phyloP scores from a whole-genome alignment of 177 flowering plant genomes.

The Vitis hybrid region DNA sequence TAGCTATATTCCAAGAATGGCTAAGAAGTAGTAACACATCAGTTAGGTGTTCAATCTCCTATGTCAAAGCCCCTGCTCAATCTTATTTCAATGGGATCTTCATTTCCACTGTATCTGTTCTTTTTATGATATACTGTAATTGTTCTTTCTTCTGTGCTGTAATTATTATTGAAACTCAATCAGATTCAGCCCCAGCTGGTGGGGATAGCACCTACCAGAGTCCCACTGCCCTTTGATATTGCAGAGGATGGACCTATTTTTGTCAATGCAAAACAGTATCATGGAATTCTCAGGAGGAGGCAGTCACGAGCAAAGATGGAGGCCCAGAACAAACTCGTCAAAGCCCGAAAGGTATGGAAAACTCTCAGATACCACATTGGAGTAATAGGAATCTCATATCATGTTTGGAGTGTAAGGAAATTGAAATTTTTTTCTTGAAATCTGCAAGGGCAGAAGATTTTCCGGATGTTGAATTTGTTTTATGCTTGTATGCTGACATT shows the following conservation, averaged over 20 bases:
- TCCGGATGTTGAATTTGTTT: too few relatives aligned
- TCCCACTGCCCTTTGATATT: constrained; percentile 63
- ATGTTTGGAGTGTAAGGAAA: neutral
- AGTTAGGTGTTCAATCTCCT: neutral
- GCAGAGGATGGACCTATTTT: constrained; percentile 74
- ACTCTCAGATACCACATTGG: too few relatives aligned
- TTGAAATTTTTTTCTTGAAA: too few relatives aligned
- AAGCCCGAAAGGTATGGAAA: constrained; percentile 58
- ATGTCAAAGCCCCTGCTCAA: neutral
- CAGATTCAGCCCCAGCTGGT: constrained; percentile 56
- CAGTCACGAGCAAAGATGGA: constrained; percentile 79
- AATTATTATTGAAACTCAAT: constrained; percentile 7
- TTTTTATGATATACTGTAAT: neutral
- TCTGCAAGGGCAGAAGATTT: too few relatives aligned
- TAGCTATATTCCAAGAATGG: too few relatives aligned
- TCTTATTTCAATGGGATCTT: neutral
- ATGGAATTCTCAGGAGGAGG: constrained; percentile 76
- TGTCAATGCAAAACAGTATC: constrained; percentile 82
- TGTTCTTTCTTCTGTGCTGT: neutral
- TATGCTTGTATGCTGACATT: too few relatives aligned
- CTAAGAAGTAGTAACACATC: too few relatives aligned
- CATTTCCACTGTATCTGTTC: neutral
- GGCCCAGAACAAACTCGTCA: constrained; percentile 74
- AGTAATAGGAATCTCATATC: neutral
- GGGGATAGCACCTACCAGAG: constrained; percentile 46